These are phyloP conservation scores for Dipteronia sinensis DNA, from an alignment of 345 rosid genomes.

Conservation along the genomic window DNA sequence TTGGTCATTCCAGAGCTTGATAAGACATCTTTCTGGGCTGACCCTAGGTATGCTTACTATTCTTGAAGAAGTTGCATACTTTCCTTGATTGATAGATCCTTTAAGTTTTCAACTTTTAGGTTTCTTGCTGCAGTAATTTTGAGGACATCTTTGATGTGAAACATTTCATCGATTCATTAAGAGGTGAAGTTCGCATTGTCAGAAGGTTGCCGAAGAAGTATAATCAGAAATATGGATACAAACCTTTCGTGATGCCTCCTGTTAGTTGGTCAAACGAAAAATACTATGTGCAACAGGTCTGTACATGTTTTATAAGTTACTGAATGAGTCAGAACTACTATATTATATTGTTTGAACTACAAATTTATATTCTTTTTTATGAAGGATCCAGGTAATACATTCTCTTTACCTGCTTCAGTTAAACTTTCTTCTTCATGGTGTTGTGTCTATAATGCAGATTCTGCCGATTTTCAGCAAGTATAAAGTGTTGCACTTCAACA, in stretches of 20 bases:
- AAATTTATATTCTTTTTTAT: background rate
- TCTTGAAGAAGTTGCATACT: background rate
- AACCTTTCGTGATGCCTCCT: slow-evolving; percentile 76
- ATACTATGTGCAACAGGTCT: slow-evolving; percentile 88
- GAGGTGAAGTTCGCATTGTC: slow-evolving; percentile 88
- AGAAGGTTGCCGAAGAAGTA: slow-evolving; percentile 82
- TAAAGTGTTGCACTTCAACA: slow-evolving; percentile 85
- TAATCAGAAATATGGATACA: slow-evolving; percentile 57
- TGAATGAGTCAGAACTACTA: background rate
- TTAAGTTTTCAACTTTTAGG: slow-evolving; percentile 15
- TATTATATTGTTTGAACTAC: background rate
- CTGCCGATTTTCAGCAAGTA: slow-evolving; percentile 72
- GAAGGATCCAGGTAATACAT: background rate
- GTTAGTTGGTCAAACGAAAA: slow-evolving; percentile 96
- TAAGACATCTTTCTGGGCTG: slow-evolving; percentile 97
- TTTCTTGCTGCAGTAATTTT: slow-evolving; percentile 70
- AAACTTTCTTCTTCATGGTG: background rate
- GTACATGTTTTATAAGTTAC: slow-evolving; percentile 11
- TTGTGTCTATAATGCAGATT: slow-evolving; percentile 54
- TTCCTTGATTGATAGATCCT: background rate
- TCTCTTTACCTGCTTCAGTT: slow-evolving; percentile 7
- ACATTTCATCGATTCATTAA: slow-evolving; percentile 87
- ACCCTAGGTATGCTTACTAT: slow-evolving; percentile 65
- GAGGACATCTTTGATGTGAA: slow-evolving; percentile 91
- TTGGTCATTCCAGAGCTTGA: slow-evolving; percentile 96